These are phyloP conservation scores for Moringa oleifera DNA, from an alignment of 345 rosid genomes.

Conservation along the genomic window DNA sequence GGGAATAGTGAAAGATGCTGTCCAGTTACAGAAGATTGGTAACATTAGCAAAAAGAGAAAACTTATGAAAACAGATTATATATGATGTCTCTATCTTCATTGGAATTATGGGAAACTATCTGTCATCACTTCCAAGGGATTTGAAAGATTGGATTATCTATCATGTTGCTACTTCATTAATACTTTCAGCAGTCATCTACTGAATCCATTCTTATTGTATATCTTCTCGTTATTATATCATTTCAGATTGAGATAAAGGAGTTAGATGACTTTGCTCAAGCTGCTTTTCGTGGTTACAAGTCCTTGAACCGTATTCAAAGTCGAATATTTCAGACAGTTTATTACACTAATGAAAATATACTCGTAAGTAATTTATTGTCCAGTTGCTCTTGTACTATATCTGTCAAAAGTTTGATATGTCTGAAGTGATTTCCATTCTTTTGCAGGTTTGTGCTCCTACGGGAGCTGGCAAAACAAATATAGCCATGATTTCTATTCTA, in stretches of 20 bases:
- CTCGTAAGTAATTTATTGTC: conserved; percentile 49
- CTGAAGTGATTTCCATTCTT: conserved; percentile 19
- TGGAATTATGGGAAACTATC: too few species aligned
- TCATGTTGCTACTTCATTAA: neutral
- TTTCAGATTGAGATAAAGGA: conserved; percentile 89
- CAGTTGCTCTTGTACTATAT: conserved; percentile 7
- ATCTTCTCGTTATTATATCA: conserved; percentile 11
- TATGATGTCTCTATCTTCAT: too few species aligned
- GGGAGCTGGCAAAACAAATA: conserved; percentile 98
- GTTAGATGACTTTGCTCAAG: conserved; percentile 90
- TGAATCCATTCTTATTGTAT: conserved; percentile 13
- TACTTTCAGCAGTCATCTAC: conserved; percentile 11
- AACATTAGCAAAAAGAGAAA: too few species aligned
- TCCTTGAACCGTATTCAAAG: conserved; percentile 90
- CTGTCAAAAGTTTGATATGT: conserved; percentile 9
- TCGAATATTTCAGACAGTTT: conserved; percentile 88
- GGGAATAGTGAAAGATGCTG: too few species aligned
- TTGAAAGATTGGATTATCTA: neutral
- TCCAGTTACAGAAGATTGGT: too few species aligned
- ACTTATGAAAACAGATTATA: too few species aligned
- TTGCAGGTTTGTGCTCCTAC: conserved; percentile 99
- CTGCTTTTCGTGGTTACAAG: conserved; percentile 94
- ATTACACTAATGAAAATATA: conserved; percentile 85
- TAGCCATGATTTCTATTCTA: conserved; percentile 89
- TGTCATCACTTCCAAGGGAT: too few species aligned